Evolutionary conservation across 805 yeast genomes (phyloP).

Genomic region (Wickerhamiella sorbophila): DNA sequence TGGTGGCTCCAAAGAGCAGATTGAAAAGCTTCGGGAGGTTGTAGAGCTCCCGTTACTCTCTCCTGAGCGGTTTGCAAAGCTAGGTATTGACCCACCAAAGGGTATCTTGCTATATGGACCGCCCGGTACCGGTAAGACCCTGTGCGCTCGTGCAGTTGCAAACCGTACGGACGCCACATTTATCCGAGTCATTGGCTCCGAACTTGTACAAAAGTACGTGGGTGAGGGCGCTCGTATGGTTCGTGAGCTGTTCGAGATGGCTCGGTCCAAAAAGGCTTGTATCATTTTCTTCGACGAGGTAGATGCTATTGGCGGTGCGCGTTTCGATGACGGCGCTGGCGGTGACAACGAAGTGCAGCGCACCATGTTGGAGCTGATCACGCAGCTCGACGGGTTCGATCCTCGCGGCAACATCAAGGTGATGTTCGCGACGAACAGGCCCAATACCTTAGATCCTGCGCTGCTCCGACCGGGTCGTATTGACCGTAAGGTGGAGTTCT

Average conservation of each 20-base stretch:
- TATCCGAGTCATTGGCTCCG: slow-evolving; percentile 96
- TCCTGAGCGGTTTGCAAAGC: slow-evolving; percentile 91
- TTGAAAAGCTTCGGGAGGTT: slow-evolving; percentile 90
- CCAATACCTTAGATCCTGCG: slow-evolving; percentile 96
- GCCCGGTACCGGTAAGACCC: slow-evolving; percentile 97
- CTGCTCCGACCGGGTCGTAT: slow-evolving; percentile 96
- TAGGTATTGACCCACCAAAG: slow-evolving; percentile 98
- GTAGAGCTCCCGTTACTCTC: slow-evolving; percentile 87
- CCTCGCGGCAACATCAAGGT: slow-evolving; percentile 98
- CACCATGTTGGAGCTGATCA: slow-evolving; percentile 95
- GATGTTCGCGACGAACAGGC: slow-evolving; percentile 98
- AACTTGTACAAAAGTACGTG: slow-evolving; percentile 93
- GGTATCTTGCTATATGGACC: slow-evolving; percentile 95
- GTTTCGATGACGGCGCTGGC: slow-evolving; percentile 98
- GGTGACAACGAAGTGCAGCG: slow-evolving; percentile 99
- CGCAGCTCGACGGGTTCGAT: slow-evolving; percentile 96
- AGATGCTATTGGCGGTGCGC: slow-evolving; percentile 99
- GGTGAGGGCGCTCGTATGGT: slow-evolving; percentile 99
- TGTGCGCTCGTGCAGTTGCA: slow-evolving; percentile 98
- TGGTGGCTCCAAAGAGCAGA: slow-evolving; percentile 98
- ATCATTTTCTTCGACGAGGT: slow-evolving; percentile 96
- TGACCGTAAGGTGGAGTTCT: slow-evolving; percentile 95
- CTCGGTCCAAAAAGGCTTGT: slow-evolving; percentile 95
- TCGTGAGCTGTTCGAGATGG: slow-evolving; percentile 97
- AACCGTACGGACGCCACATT: slow-evolving; percentile 98